Evolutionary conservation across 2,329 filamentous ascomycete species (phyloP), one percentile per base, ranked within the genome.

Genomic region (Claviceps purpurea): DNA sequence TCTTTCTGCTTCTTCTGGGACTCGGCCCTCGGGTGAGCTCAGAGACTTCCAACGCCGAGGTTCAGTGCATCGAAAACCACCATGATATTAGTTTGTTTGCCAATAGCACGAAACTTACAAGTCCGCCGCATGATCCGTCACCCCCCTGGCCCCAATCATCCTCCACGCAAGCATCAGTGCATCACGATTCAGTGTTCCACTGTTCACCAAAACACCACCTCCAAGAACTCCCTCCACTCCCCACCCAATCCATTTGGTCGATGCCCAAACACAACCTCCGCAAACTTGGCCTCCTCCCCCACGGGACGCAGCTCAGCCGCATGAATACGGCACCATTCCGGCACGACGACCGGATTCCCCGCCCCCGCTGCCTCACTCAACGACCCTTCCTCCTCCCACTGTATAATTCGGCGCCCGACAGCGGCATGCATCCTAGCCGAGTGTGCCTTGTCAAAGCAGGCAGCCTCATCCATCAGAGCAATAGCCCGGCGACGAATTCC

Each of bases 301-400:
- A 18, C 44, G 14, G 50, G 50, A 20, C 44, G 43, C n/a, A 54
- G 44, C n/a, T 51, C 47, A 11, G 20, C 47, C 11, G 47, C n/a
- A n/a, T 52, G 53, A 16, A 54, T 46, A 16, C 53, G 50, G 14
- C 42, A 45, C 51, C 40, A 50, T 48, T 55, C 55, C 49, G 53
- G 53, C 26, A 52, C 52, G 38, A 34, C 39, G 10, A 24, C 52
- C 3, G 44, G 44, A 20, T 37, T 10, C n/a, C 18, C 34, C 26
- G 26, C 14, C 2, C 20, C 10, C 14, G 43, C 46, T 48, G 42
- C 26, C 6, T 52, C 18, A 6, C 45, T 44, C 24, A 53, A 10
- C n/a, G 54, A 53, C 5, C 48, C 51, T 40, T 57, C 55, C 45
- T 58, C 55, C 45, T 58, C 56, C 13, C 56, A 16, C n/a, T 46